Base-by-base conservation (phyloP, 345 rosid species). In the Leavenworthia alabamica region DNA sequence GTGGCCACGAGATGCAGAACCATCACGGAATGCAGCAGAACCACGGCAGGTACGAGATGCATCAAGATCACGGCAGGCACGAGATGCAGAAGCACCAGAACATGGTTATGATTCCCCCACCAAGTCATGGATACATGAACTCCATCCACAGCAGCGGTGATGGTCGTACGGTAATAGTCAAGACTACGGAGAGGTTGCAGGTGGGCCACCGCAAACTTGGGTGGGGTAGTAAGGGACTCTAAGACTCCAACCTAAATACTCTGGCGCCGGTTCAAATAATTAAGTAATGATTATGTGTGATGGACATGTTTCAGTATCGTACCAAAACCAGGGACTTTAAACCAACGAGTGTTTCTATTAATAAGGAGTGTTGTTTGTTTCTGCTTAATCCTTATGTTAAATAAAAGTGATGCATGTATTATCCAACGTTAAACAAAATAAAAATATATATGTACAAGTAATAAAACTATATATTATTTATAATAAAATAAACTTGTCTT, bases 221-320 rank as follows among this genome's bases (percentile, higher is more conserved):
- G 44, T 70, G 68, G 68, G 44, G 44, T 22, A 39, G 19, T 19
- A 62, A 70, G 63, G 68, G 57, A 37, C 68, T 70, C 22, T 70
- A 53, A 53, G 14, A 37, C 17, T 62, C 28, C 36, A 19, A 20
- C 26, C 50, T 29, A 14, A 53, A 24, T 17, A 20, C 41, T 19
- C 22, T 3, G 5, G 39, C 6, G 16, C 26, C 33, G 29, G 56
- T 36, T 60, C 57, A 54, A 54, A 20, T 46, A 32, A 32, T 3
- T 32, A 53, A 54, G 49, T 16, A 36, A 62, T 36, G 44, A 37
- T 44, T 54, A 46, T 70, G 44, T 54, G 62, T 61, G 62, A 53
- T 62, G 56, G 41, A 36, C 56, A 61, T 68, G 56, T 69, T 53
- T 61, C 62, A 36, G 32, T 51, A 43, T 43, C 9, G 67, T 51